Conservation (phyloP, 1,284 basidiomycete species). For the Austroboletus niveus region DNA sequence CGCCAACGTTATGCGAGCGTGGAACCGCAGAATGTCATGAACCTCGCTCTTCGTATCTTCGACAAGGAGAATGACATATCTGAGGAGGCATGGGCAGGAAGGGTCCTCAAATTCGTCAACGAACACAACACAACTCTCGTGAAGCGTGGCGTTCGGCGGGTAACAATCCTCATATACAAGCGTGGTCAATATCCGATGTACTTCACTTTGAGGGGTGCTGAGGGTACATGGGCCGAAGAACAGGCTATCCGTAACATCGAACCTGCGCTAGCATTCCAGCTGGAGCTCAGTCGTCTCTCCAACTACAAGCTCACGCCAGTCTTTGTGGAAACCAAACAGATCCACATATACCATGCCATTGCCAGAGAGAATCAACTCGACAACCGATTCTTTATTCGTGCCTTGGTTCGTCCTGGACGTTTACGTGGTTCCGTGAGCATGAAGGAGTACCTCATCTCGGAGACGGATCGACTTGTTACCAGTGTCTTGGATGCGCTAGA, state of each 20-base stretch:
- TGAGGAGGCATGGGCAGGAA: conserved; percentile 78
- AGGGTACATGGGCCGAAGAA: conserved; percentile 88
- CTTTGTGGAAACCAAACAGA: conserved; percentile 92
- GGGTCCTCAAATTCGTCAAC: conserved; percentile 77
- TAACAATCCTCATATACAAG: conserved; percentile 92
- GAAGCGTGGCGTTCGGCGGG: conserved; percentile 84
- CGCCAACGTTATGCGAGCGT: conserved; percentile 69
- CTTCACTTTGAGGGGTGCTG: conserved; percentile 83
- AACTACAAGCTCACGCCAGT: conserved; percentile 96
- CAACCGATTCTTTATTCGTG: conserved; percentile 97
- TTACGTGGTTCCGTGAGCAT: conserved; percentile 90
- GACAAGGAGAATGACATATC: conserved; percentile 72
- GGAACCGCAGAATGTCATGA: conserved; percentile 89
- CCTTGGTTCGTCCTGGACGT: conserved; percentile 93
- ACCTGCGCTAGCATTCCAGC: conserved; percentile 96
- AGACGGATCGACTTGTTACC: conserved; percentile 95
- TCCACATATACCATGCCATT: conserved; percentile 95
- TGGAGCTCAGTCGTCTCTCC: conserved; percentile 94
- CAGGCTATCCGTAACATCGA: conserved; percentile 98
- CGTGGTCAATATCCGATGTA: conserved; percentile 92
- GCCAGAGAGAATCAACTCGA: conserved; percentile 96
- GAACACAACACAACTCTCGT: conserved; percentile 61
- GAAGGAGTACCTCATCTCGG: conserved; percentile 96
- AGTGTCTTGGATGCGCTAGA: conserved; percentile 94
- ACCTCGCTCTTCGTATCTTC: conserved; percentile 88